phyloP scores from a whole-genome alignment of 306 rosid species.

The Glycine tomentella region DNA sequence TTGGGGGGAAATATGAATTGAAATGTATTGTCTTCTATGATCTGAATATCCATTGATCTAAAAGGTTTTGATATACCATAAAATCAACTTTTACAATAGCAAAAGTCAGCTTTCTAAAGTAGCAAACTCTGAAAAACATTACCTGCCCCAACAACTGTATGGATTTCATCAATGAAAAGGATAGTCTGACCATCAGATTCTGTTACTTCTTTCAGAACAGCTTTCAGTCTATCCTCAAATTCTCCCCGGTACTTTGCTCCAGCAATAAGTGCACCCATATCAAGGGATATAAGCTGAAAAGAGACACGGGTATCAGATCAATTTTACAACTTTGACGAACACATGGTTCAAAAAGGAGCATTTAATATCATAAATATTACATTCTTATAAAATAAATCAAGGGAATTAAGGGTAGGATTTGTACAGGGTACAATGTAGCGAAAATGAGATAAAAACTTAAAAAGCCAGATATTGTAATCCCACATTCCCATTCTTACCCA shows the following conservation, averaged over 20 bases:
- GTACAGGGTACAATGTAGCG: background rate
- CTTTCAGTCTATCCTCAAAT: slow-evolving; percentile 98
- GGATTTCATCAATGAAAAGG: slow-evolving; percentile 96
- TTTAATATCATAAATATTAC: slow-evolving; percentile 22
- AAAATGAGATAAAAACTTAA: slow-evolving; percentile 16
- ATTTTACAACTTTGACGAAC: slow-evolving; percentile 36
- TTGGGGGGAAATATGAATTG: background rate
- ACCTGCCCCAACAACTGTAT: slow-evolving; percentile 99
- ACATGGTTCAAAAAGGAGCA: slow-evolving; percentile 12
- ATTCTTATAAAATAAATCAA: background rate
- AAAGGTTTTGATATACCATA: background rate
- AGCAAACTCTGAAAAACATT: slow-evolving; percentile 41
- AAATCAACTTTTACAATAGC: background rate
- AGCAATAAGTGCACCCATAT: slow-evolving; percentile 98
- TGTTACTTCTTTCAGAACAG: slow-evolving; percentile 97
- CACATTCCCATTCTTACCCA: slow-evolving; percentile 20
- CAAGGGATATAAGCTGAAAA: slow-evolving; percentile 94
- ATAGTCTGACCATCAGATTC: slow-evolving; percentile 96
- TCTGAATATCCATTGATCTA: background rate
- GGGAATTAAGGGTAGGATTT: slow-evolving; percentile 24
- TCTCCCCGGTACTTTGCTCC: slow-evolving; percentile 99
- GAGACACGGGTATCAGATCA: slow-evolving; percentile 29
- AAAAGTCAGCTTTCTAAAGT: slow-evolving; percentile 6
- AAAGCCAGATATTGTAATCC: slow-evolving; percentile 31
- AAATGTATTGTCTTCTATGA: slow-evolving; percentile 26